Base-by-base conservation (phyloP, 129 eudicot species). In the Oenanthe sinensis region DNA sequence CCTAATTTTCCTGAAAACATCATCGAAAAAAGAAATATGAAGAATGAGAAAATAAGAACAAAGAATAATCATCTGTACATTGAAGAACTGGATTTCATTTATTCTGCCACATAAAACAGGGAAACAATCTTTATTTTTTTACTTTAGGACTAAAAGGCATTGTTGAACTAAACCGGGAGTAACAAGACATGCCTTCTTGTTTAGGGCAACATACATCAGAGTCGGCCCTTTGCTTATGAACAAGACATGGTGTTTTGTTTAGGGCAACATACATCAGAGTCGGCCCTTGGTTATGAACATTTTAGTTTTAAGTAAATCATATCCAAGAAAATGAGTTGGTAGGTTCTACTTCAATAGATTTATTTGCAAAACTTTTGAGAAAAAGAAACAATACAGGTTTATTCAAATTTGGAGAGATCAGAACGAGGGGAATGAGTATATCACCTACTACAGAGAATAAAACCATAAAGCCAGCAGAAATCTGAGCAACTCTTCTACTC, bases 401-500 rank as follows among this genome's bases (percentile, higher is more conserved):
- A 17, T 50, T 50, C 19, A 50, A 3, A 17, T 50, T 17, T 50
- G 58, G 58, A 50, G 58, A 50, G 58, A 50, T 17, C n/a, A 40
- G 11, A 30, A 71, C 13, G 36, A 39, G 2, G 19, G 48, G 15
- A 7, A 3, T 16, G 26, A 48, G 48, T 6, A 37, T 22, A 70
- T 86, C 42, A 92, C 97, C 97, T 52, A 90, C 78, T 16, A 90
- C 49, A 14, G 96, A 92, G 84, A 90, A 88, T 68, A 90, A 75
- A 76, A 92, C 88, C 97, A 90, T 92, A 73, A 92, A 92, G 49
- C 80, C 83, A 6, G 97, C 82, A 71, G 96, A 85, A 83, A 90
- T 84, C 74, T 92, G 93, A 80, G 85, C 80, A 28, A 88, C 91
- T 26, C 87, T 86, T 78, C 96, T 80, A 68, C 93, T 92, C 74